Evolutionary conservation across 2,329 filamentous ascomycete genomes (phyloP), one percentile per base, ranked within the genome.

Genomic region (Phyllachora maydis): DNA sequence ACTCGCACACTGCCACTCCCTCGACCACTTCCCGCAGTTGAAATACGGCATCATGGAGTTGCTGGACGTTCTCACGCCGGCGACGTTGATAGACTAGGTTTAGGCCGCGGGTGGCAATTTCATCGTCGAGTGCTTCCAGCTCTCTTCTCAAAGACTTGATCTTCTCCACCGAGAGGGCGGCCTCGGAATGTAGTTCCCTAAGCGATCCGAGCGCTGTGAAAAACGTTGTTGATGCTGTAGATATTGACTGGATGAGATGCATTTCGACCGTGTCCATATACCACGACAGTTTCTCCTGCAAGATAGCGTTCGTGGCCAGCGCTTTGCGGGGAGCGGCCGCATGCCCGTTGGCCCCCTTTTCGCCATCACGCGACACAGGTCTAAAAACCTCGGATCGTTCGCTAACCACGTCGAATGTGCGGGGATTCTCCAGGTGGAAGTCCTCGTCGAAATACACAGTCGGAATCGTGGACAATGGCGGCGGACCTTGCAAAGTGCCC

Each of bases 231-330:
- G 88, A 95, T 2, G 88, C 88, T 0, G 78, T 82, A 3, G 85
- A 95, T 31, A 98, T 98, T 0, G 83, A 92, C 16, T 79, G 81
- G 36, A 98, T 93, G 6, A 98, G 56, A 43, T 98, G 88, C 26
- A 98, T 81, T 43, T 98, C 88, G 12, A 98, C 82, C 0, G 88
- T 98, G 43, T 98, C 88, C 82, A 98, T 92, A 45, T 98, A 98
- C 88, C 88, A 98, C 1, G 88, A 95, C 8, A 98, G 56, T 47
- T 98, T 98, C 47, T 98, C 88, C 43, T 98, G 88, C 17, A 98
- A 47, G 28, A 98, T 98, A 0, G 88, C 88, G 47, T 98, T 98
- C 1, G 83, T 93, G 6, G 85, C 85, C 14, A 98, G 56, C 1
- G 79, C 77, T 43, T 93, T 95, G 29, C 85, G 66, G 6, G 76